Base-by-base conservation (phyloP, 805 yeast species). In the Yarrowia osloensis region DNA sequence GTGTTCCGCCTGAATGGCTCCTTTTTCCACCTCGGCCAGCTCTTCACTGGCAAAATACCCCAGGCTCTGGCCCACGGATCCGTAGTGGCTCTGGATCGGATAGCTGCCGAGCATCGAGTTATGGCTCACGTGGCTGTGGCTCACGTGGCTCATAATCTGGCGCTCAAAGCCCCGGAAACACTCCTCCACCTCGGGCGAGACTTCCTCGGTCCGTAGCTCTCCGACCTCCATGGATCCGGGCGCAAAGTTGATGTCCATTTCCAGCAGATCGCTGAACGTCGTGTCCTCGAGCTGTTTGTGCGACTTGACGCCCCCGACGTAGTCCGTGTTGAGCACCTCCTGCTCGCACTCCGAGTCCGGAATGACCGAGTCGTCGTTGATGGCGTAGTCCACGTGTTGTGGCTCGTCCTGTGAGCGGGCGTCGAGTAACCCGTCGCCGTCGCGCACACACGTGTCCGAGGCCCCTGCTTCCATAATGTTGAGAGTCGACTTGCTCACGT, bases 311-410 rank as follows among this genome's bases (percentile, higher is more conserved):
- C 62, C 62, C 1, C 62, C 62, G 11, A 54, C 17, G 46, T 54
- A 40, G 26, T 57, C 87, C 84, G 94, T 97, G 76, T 87, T 85
- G 79, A 95, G 88, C 67, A 91, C 89, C 80, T 83, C 89, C 73
- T 91, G 97, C 85, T 94, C 98, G 89, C 93, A 91, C 83, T 90
- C 90, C 69, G 97, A 87, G 82, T 89, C 88, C 73, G 83, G 81
- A 73, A 95, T 80, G 81, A 91, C 95, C 13, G 57, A 31, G 28
- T 50, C 40, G 79, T 88, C 81, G 84, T 90, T 86, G 75, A 94
- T 95, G 83, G 21, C n/a, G 39, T n/a, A 28, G 54, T 49, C 54
- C n/a, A 13, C 17, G 33, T 47, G 15, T 17, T 26, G 33, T 28
- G 11, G 52, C 3, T 22, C 47, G 3, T n/a, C 47, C 13, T 33